Evolutionary conservation across 768 basidiomycete genomes (phyloP).

Genomic region (Trichaptum fuscoviolaceum): DNA sequence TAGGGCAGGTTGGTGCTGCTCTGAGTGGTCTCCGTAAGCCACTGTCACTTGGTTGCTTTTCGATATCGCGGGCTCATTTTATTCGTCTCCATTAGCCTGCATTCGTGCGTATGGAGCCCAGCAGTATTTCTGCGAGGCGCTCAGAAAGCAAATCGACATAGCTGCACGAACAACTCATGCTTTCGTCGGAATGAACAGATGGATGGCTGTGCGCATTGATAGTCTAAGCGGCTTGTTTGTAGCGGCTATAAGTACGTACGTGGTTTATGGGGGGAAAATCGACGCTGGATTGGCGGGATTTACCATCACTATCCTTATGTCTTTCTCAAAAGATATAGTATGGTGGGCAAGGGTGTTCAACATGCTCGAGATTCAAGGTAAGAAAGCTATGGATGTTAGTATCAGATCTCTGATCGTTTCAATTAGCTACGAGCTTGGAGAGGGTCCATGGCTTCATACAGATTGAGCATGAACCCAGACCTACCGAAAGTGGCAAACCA

Average conservation of each 20-base stretch:
- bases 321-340: constrained; percentile 7
- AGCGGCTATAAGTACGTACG: constrained; percentile 47
- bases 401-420: background rate
- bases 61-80: background rate
- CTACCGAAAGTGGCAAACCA: constrained; percentile 5
- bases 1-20: constrained; percentile 40
- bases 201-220: constrained; percentile 48
- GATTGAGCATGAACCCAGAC: constrained; percentile 10
- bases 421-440: constrained; percentile 7
- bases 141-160: constrained; percentile 47
- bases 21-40: constrained; percentile 45
- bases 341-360: constrained; percentile 9
- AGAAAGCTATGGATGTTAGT: background rate
- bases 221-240: constrained; percentile 52
- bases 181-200: constrained; percentile 49
- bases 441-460: constrained; percentile 7
- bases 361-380: constrained; percentile 7
- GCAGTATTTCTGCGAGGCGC: constrained; percentile 37
- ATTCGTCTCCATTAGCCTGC: constrained; percentile 17
- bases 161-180: constrained; percentile 41
- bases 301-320: background rate
- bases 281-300: constrained; percentile 3
- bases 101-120: constrained; percentile 66
- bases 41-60: background rate
- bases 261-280: constrained; percentile 39